Conservation (phyloP, 371 early-diverging fungal genomes). For the Rhizomucor miehei region DNA sequence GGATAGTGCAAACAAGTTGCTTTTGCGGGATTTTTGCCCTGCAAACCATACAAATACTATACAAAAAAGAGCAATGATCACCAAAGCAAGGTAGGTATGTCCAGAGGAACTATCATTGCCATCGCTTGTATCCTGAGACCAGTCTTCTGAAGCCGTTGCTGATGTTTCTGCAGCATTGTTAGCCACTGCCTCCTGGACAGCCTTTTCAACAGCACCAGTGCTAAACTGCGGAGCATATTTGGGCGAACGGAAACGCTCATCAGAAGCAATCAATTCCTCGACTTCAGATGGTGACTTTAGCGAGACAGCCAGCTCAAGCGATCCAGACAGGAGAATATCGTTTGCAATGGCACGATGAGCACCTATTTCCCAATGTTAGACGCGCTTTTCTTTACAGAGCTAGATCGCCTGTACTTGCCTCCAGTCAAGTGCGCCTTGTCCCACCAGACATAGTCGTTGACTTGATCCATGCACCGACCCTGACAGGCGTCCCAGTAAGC, state of each 20-base stretch:
- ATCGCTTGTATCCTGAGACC: slow-evolving; percentile 3
- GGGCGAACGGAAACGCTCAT: slow-evolving; percentile 23
- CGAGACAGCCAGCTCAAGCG: slow-evolving; percentile 21
- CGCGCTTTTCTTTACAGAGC: too few relatives aligned
- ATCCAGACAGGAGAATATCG: slow-evolving; percentile 32
- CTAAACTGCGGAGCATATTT: slow-evolving; percentile 19
- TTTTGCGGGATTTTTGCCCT: slow-evolving; percentile 15
- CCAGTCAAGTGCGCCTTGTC: slow-evolving; percentile 45
- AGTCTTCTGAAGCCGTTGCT: not conserved
- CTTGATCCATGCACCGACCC: slow-evolving; percentile 33
- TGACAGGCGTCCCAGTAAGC: slow-evolving; percentile 45
- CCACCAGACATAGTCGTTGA: slow-evolving; percentile 47
- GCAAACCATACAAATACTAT: slow-evolving; percentile 25
- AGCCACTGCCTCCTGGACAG: slow-evolving; percentile 18
- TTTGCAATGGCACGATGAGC: slow-evolving; percentile 42
- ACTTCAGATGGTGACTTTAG: slow-evolving; percentile 17
- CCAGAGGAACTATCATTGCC: slow-evolving; percentile 1
- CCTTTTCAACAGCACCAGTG: slow-evolving; percentile 27
- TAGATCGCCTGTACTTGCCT: slow-evolving; percentile 14
- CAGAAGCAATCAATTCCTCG: slow-evolving; percentile 3
- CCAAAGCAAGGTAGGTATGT: slow-evolving; percentile 19
- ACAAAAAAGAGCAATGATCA: slow-evolving; percentile 18
- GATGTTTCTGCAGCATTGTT: slow-evolving; percentile 14
- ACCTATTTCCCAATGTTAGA: slow-evolving; percentile 8
- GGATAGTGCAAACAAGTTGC: slow-evolving; percentile 28